These are phyloP conservation scores for Neofusicoccum ribis DNA, from an alignment of 2,329 filamentous ascomycete genomes.

Conservation along the genomic window DNA sequence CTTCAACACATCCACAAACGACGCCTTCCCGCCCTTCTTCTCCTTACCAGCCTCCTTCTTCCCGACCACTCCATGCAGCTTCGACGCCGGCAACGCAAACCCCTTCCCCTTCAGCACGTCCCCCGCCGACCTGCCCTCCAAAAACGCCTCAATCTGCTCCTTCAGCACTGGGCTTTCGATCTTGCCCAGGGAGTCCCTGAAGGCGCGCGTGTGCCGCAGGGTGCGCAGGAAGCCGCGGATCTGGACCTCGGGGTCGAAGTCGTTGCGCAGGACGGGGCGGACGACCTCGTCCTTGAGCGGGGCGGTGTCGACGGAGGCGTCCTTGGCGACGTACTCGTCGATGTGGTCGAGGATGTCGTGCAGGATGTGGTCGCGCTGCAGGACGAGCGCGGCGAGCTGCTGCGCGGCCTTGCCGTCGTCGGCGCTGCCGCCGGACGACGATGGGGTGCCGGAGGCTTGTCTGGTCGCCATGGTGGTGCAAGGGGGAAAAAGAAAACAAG, in stretches of 20 bases:
- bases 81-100: conserved; percentile 23
- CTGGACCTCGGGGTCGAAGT: conserved; percentile 33
- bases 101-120: conserved; percentile 26
- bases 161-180: conserved; percentile 30
- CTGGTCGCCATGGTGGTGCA: too few relatives aligned
- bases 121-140: conserved; percentile 29
- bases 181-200: conserved; percentile 28
- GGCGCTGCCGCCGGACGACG: too few relatives aligned
- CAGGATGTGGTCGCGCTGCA: conserved; percentile 31
- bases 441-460: too few relatives aligned
- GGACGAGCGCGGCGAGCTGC: background rate
- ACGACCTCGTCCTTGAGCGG: conserved; percentile 32
- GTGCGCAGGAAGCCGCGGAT: conserved; percentile 34
- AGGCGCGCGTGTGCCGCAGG: conserved; percentile 32
- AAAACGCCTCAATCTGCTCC: conserved; percentile 32
- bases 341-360: conserved; percentile 37
- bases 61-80: background rate
- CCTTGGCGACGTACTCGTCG: conserved; percentile 20
- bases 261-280: conserved; percentile 31
- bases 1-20: conserved; percentile 21
- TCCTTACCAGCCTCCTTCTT: too few relatives aligned
- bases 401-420: background rate
- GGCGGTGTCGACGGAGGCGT: conserved; percentile 25
- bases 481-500: too few relatives aligned
- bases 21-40: background rate